Evolutionary conservation across 148 eudicot species (phyloP).

Genomic region (Agrostemma githago): DNA sequence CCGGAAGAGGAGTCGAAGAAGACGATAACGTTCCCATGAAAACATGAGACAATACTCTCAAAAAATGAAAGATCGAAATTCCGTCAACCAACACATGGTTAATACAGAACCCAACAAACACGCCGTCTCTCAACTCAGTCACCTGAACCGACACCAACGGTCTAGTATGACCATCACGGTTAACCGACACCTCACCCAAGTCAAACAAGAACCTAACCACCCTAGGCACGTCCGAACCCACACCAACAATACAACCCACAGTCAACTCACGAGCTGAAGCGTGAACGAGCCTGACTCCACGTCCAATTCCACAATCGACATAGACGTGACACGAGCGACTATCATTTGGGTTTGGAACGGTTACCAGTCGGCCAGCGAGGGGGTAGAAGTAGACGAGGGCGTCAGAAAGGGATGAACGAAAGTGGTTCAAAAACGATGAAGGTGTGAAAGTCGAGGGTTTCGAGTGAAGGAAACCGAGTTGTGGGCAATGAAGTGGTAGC

Average conservation of each 20-base stretch:
- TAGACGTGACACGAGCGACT: conserved; percentile 1
- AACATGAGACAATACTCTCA: neutral
- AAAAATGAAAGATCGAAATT: neutral
- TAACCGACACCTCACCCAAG: conserved; percentile 21
- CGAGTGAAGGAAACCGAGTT: conserved; percentile 8
- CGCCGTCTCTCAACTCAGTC: conserved; percentile 2
- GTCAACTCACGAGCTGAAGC: conserved; percentile 25
- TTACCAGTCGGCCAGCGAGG: conserved; percentile 15
- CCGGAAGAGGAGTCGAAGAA: neutral
- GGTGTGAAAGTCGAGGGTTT: neutral
- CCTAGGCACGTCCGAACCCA: conserved; percentile 20
- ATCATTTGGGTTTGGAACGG: neutral
- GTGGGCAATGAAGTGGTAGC: conserved; percentile 5
- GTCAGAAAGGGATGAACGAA: neutral
- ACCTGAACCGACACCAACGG: conserved; percentile 3
- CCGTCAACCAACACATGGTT: conserved; percentile 5
- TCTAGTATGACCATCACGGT: conserved; percentile 37
- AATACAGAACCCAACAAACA: neutral
- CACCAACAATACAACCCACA: conserved; percentile 16
- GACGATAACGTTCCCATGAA: conserved; percentile 1
- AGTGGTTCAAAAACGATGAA: neutral
- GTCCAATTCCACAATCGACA: neutral
- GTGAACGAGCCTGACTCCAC: conserved; percentile 44
- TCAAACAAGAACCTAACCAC: conserved; percentile 31
- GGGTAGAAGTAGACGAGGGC: conserved; percentile 18